Evolutionary conservation across 805 yeast species (phyloP).

Genomic region (Candida taoyuanica): DNA sequence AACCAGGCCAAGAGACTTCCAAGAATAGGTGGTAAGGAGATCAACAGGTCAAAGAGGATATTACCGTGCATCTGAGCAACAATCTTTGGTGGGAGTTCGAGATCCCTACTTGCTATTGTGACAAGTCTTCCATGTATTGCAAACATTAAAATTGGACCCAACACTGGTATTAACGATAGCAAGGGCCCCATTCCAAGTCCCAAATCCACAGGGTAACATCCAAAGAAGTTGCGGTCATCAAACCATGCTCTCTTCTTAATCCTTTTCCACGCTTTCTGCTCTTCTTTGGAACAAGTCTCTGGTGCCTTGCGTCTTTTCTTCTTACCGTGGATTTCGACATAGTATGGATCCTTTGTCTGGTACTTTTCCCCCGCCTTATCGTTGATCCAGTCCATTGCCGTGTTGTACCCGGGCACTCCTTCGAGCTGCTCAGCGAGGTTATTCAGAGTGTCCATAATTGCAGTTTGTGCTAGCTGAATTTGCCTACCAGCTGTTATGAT

Average conservation of each 20-base stretch:
- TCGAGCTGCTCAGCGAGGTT: constrained; percentile 33
- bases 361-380: constrained; percentile 63
- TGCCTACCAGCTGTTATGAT: neutral
- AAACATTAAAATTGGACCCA: constrained; percentile 86
- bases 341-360: constrained; percentile 63
- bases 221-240: constrained; percentile 79
- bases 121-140: constrained; percentile 69
- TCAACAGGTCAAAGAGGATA: constrained; percentile 65
- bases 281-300: constrained; percentile 49
- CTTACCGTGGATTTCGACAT: constrained; percentile 48
- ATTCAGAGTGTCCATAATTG: constrained; percentile 28
- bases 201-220: constrained; percentile 69
- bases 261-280: constrained; percentile 63
- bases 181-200: constrained; percentile 80
- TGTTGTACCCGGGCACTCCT: constrained; percentile 54
- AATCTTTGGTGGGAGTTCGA: constrained; percentile 52
- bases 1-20: constrained; percentile 80
- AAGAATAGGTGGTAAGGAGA: constrained; percentile 74
- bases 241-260: constrained; percentile 81
- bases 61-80: constrained; percentile 73
- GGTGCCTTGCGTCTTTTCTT: constrained; percentile 58
- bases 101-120: constrained; percentile 49
- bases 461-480: constrained; percentile 3
- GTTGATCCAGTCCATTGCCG: constrained; percentile 54
- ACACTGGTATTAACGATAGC: constrained; percentile 63